Evolutionary conservation across 2,329 filamentous ascomycete genomes (phyloP), one percentile per base, ranked within the genome.

Genomic region (Diaporthe ampelina): DNA sequence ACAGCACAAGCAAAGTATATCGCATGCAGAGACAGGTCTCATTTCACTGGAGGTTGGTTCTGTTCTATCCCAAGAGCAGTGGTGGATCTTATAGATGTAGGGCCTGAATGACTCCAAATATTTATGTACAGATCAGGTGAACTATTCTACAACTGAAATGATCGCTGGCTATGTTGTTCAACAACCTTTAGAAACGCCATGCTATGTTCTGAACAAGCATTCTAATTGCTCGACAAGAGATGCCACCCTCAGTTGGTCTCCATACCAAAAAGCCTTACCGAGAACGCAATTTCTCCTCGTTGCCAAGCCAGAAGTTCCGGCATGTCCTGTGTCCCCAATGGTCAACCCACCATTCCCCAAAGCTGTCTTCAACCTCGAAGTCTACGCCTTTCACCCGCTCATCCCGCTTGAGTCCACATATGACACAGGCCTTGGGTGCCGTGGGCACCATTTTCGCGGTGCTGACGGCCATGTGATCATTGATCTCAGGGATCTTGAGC

Each of bases 301-400:
- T 93, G 78, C 93, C 88, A 74, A 93, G 85, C 96, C 96, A 98
- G 80, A 98, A 98, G 76, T 93, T 93, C 81, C 91, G 91, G 83
- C 96, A 98, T 26, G 91, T 90, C 76, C 90, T 86, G 83, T 95
- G 94, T 0, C 93, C 94, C 93, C 95, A 95, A 82, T 96, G 93
- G 59, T 98, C 95, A 56, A 93, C 87, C 96, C 96, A 98, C 94
- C 95, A 98, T 85, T 98, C 96, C 17, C 95, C 95, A 86, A 98
- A 98, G 81, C 94, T 95, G 82, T 98, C 96, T 79, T 96, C 92
- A 11, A 97, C 91, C 35, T 92, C 88, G 70, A 92, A 86, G 79
- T 97, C 95, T 45, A 97, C 89, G 80, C 92, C 94, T 26, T 85
- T 83, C 15, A 98, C 87, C 67, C 96, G 89, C 84, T 98, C 96